Conservation (phyloP, 441 rosid genomes). For the Mallotus repandus region DNA sequence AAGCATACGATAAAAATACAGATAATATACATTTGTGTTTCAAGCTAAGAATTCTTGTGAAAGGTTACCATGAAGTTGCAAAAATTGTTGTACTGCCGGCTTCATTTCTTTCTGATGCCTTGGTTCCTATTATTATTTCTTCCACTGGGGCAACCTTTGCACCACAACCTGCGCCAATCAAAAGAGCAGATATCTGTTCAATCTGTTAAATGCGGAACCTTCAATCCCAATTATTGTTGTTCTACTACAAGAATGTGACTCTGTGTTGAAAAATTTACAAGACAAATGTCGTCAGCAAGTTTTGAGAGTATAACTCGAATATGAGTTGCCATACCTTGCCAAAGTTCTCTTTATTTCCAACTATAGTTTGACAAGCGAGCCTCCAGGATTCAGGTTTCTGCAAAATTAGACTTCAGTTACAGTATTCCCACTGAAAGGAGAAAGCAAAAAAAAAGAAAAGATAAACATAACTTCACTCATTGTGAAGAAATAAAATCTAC, state of each 20-base stretch:
- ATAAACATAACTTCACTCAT: not conserved
- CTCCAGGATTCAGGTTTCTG: conserved; percentile 94
- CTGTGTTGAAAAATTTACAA: not conserved
- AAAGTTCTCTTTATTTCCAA: conserved; percentile 76
- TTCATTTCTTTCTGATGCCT: not conserved
- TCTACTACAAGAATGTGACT: not conserved
- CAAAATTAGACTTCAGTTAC: not conserved
- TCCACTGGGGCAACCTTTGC: conserved; percentile 88
- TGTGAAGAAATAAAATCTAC: not conserved
- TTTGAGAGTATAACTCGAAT: not conserved
- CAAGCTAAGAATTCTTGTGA: not conserved
- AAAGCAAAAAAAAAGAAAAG: not conserved
- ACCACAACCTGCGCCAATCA: conserved; percentile 62
- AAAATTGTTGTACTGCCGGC: not conserved
- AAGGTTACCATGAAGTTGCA: not conserved
- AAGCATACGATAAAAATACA: not conserved
- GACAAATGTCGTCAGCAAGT: not conserved
- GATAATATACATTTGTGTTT: not conserved
- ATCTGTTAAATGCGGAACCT: conserved; percentile 5
- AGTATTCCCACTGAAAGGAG: not conserved
- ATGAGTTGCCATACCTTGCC: conserved; percentile 55
- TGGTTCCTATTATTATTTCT: conserved; percentile 44
- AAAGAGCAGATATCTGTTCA: not conserved
- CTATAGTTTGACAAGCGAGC: conserved; percentile 87
- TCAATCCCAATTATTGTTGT: not conserved